Evolutionary conservation across 2,329 filamentous ascomycete species (phyloP).

Genomic region (Erysiphe neolycopersici): DNA sequence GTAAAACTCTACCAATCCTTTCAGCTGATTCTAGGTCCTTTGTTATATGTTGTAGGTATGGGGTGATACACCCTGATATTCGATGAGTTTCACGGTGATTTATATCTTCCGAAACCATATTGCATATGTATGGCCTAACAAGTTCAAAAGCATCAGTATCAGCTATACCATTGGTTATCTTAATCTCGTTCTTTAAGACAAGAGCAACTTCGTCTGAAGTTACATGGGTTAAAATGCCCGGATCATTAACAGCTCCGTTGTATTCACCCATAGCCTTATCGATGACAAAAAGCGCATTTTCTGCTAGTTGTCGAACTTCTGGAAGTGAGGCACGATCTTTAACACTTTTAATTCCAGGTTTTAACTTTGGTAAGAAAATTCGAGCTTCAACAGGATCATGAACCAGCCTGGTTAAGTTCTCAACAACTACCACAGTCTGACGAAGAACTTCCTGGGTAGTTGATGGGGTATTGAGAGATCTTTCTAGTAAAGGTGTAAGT

Average conservation of each 20-base stretch:
- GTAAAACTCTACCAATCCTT: constrained; percentile 43
- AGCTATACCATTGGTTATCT: constrained; percentile 34
- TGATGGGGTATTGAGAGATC: constrained; percentile 70
- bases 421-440: constrained; percentile 86
- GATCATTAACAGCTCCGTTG: constrained; percentile 28
- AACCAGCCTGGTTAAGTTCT: constrained; percentile 94
- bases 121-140: constrained; percentile 46
- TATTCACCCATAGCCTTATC: constrained; percentile 71
- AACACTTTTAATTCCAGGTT: constrained; percentile 77
- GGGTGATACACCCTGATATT: constrained; percentile 38
- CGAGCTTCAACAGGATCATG: constrained; percentile 87
- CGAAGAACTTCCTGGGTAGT: constrained; percentile 86
- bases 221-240: constrained; percentile 30
- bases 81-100: constrained; percentile 57
- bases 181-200: constrained; percentile 49
- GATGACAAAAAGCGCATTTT: constrained; percentile 61
- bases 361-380: constrained; percentile 81
- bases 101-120: constrained; percentile 69
- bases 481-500: constrained; percentile 79
- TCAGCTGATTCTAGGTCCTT: constrained; percentile 30
- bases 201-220: constrained; percentile 47
- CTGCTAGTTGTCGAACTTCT: constrained; percentile 76
- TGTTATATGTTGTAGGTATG: constrained; percentile 51
- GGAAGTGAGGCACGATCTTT: constrained; percentile 71
- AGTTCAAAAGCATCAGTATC: constrained; percentile 39